Evolutionary conservation across 108 stramenopile species (phyloP).

Genomic region (Skeletonema potamos): DNA sequence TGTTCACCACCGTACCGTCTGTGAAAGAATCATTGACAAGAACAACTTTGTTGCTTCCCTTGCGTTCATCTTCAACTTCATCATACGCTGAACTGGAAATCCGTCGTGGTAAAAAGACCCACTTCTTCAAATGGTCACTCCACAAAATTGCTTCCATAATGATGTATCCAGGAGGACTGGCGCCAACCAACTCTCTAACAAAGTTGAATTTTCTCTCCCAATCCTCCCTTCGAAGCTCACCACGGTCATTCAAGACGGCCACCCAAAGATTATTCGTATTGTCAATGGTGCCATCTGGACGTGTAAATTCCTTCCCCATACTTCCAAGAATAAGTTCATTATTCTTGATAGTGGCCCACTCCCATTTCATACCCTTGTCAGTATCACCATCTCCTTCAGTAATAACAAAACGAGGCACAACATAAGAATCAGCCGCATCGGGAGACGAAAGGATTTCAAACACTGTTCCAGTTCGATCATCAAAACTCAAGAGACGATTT

Average conservation of each 20-base stretch:
- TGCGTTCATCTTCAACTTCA: constrained; percentile 85
- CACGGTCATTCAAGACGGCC: constrained; percentile 69
- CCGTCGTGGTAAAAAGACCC: constrained; percentile 93
- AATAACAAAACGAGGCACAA: constrained; percentile 89
- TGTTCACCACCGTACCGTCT: constrained; percentile 65
- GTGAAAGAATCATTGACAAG: constrained; percentile 82
- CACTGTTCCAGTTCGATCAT: constrained; percentile 95
- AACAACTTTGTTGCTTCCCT: constrained; percentile 86
- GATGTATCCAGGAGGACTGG: constrained; percentile 81
- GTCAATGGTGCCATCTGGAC: constrained; percentile 70
- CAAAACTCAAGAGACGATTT: constrained; percentile 85
- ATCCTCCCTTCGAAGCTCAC: constrained; percentile 73
- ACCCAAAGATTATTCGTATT: constrained; percentile 95
- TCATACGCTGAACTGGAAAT: constrained; percentile 85
- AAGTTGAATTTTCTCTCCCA: constrained; percentile 82
- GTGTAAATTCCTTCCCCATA: constrained; percentile 94
- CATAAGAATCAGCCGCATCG: constrained; percentile 65
- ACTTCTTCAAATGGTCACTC: constrained; percentile 80
- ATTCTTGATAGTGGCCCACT: constrained; percentile 95
- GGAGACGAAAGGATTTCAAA: constrained; percentile 86
- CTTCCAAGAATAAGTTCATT: constrained; percentile 86
- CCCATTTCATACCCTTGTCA: constrained; percentile 96
- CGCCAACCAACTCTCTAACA: constrained; percentile 76
- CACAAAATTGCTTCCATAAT: constrained; percentile 94
- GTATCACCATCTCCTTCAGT: constrained; percentile 93